A percentile compares a stretch with the other conserved stretches of the same genome.
phyloP scores from a whole-genome alignment of 177 flowering plant genomes.

The Vitis hybrid region DNA sequence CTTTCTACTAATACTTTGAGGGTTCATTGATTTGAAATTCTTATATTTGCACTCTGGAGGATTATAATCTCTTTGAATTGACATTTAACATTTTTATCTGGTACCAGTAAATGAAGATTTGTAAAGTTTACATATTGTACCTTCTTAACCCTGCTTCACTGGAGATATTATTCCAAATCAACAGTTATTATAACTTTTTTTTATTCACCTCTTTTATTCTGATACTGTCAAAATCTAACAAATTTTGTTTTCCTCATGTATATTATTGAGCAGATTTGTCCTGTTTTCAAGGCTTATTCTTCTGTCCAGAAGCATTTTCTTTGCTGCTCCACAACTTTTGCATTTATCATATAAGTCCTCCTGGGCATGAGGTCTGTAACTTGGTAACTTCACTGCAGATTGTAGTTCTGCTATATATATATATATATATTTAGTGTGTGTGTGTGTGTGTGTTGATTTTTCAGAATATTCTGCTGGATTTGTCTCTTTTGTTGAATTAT shows the following conservation, averaged over 20 bases:
- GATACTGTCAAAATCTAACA: conserved; percentile 5
- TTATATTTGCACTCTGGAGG: background rate
- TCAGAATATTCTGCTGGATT: background rate
- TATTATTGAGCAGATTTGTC: conserved; percentile 54
- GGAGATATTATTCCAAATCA: background rate
- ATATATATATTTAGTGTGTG: background rate
- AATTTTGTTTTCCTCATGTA: conserved; percentile 6
- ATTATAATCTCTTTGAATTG: background rate
- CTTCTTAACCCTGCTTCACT: background rate
- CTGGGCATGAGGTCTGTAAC: conserved; percentile 72
- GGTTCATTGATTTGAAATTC: background rate
- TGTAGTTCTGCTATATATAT: conserved; percentile 2
- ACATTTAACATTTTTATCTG: background rate
- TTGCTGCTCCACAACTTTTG: conserved; percentile 71
- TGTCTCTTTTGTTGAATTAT: conserved; percentile 3
- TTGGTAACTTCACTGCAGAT: conserved; percentile 10
- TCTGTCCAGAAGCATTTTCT: conserved; percentile 62
- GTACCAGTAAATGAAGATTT: background rate
- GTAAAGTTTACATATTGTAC: background rate
- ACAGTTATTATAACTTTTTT: background rate
- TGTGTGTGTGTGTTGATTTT: background rate
- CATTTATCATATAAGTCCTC: conserved; percentile 72
- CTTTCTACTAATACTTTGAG: background rate
- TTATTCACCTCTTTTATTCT: too few relatives aligned
- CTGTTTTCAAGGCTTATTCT: conserved; percentile 71